Evolutionary conservation across 345 rosid genomes (phyloP).

Genomic region (Melaleuca alternifolia): DNA sequence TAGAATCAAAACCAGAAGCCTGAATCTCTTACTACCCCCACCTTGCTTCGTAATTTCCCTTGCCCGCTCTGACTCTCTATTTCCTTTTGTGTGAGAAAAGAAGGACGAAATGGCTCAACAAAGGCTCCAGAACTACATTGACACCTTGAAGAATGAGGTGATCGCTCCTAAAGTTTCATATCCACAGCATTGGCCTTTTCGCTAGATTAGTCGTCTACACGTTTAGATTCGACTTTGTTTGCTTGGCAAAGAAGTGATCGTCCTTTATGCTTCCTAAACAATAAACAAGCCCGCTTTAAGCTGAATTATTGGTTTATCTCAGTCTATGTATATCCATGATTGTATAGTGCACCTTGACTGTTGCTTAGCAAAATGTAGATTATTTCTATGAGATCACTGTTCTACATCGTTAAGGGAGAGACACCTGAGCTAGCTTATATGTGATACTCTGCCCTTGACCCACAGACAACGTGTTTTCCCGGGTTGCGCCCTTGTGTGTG

Average conservation of each 20-base stretch:
- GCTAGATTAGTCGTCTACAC: not conserved
- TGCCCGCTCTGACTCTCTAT: not conserved
- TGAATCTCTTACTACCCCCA: not conserved
- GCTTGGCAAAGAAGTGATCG: not conserved
- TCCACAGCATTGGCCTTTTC: not conserved
- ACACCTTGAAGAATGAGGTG: not conserved
- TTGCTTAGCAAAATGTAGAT: not conserved
- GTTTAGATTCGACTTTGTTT: not conserved
- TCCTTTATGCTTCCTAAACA: not conserved
- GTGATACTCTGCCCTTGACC: no score
- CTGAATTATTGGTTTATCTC: not conserved
- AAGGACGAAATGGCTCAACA: not conserved
- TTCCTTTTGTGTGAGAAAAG: not conserved
- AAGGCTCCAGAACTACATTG: not conserved
- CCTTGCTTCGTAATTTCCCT: not conserved
- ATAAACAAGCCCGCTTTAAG: not conserved
- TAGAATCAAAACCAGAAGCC: not conserved
- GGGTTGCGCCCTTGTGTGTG: no score
- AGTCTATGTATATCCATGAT: not conserved
- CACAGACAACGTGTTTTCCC: no score
- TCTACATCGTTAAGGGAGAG: no score
- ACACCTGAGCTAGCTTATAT: no score
- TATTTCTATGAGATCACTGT: no score
- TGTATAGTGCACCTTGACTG: not conserved
- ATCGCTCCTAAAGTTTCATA: not conserved